Conservation (phyloP, 2,329 filamentous ascomycete species). For the Hypocrella siamensis region DNA sequence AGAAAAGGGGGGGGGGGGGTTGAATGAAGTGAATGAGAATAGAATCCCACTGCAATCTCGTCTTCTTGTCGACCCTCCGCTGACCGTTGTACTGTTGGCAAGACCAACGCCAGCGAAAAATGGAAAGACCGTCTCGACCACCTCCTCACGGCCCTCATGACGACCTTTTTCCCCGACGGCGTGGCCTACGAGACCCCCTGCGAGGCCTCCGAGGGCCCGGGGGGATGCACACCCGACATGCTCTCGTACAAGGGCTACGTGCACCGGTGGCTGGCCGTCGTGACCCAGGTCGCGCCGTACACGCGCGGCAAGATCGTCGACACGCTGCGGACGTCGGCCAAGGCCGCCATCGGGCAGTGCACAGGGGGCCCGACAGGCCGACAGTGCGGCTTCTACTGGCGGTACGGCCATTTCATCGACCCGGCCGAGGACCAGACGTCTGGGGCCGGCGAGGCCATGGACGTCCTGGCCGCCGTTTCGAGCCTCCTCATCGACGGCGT, state of each 20-base stretch:
- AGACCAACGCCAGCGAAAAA: slow-evolving; percentile 30
- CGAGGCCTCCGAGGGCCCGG: too few relatives aligned
- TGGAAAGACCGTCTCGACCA: slow-evolving; percentile 46
- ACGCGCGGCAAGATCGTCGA: slow-evolving; percentile 32
- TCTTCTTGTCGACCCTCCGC: too few relatives aligned
- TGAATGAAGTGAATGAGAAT: too few relatives aligned
- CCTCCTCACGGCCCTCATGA: slow-evolving; percentile 32
- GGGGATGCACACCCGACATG: too few relatives aligned
- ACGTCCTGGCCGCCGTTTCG: slow-evolving; percentile 46
- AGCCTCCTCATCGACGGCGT: slow-evolving; percentile 36
- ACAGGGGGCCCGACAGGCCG: slow-evolving; percentile 27
- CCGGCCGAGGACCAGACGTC: too few relatives aligned
- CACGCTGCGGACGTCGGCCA: slow-evolving; percentile 33
- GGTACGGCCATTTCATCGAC: too few relatives aligned
- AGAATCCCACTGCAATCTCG: too few relatives aligned
- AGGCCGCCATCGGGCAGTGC: slow-evolving; percentile 36
- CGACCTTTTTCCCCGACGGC: slow-evolving; percentile 35
- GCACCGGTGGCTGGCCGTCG: slow-evolving; percentile 46
- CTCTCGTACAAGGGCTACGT: slow-evolving; percentile 67
- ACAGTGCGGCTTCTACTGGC: too few relatives aligned
- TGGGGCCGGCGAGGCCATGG: too few relatives aligned
- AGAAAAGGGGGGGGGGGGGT: too few relatives aligned
- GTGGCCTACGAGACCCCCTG: slow-evolving; percentile 53
- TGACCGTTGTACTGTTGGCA: too few relatives aligned
- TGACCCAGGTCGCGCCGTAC: slow-evolving; percentile 37